A percentile compares a stretch with the other conserved stretches of the same genome.
These are phyloP conservation scores for Ocimum tenuiflorum DNA, from an alignment of 257 asterid species.

Conservation along the genomic window DNA sequence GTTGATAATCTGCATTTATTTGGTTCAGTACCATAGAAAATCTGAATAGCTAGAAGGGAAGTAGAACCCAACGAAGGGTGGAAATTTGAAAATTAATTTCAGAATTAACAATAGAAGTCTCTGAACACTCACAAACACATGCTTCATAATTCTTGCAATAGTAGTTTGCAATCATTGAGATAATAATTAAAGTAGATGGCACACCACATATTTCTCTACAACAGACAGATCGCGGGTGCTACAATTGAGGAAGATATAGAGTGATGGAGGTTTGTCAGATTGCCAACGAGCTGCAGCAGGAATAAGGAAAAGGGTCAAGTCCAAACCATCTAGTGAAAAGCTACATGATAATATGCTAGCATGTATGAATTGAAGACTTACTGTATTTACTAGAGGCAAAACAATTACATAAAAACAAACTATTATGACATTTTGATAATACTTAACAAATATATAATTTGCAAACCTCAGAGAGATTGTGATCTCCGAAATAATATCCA, in stretches of 20 bases:
- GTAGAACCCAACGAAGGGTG: background rate
- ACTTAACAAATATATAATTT: background rate
- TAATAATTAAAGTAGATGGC: conserved; percentile 25
- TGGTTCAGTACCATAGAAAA: background rate
- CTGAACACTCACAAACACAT: background rate
- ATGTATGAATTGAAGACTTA: background rate
- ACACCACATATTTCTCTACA: conserved; percentile 91
- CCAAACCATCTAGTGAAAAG: background rate
- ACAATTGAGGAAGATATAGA: conserved; percentile 72
- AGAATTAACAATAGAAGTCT: background rate
- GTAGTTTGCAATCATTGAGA: background rate
- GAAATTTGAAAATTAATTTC: background rate
- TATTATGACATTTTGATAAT: background rate
- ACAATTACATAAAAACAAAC: background rate
- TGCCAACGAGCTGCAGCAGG: conserved; percentile 73
- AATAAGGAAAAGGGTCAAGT: conserved; percentile 9
- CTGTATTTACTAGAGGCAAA: background rate
- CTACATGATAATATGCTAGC: background rate
- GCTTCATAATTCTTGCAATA: background rate
- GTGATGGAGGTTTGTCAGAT: conserved; percentile 72
- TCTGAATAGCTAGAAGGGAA: background rate
- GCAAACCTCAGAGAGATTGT: background rate
- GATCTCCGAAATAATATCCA: background rate
- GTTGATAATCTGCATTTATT: background rate
- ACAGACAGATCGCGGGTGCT: conserved; percentile 76